Conservation (phyloP, 305 asterid genomes). For the Fraxinus latifolia region DNA sequence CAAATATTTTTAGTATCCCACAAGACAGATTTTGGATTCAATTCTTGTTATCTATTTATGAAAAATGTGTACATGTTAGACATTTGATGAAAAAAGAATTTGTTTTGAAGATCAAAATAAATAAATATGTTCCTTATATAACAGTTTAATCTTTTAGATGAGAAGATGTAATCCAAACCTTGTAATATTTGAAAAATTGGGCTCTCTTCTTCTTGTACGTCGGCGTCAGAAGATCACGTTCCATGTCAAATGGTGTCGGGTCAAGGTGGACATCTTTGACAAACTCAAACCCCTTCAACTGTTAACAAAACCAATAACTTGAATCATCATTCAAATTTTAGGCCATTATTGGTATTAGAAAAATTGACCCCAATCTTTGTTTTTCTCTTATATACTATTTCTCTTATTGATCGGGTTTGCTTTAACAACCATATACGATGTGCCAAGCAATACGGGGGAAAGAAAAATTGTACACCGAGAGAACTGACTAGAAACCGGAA, state of each 20-base stretch:
- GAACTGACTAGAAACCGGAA: background rate
- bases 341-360: background rate
- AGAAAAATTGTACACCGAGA: background rate
- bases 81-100: background rate
- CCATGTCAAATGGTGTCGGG: slow-evolving; percentile 75
- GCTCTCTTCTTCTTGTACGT: slow-evolving; percentile 84
- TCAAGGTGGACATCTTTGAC: slow-evolving; percentile 65
- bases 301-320: slow-evolving; percentile 17
- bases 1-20: background rate
- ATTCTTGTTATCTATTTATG: background rate
- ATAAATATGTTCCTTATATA: background rate
- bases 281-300: slow-evolving; percentile 82
- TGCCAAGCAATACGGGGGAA: background rate
- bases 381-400: background rate
- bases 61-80: background rate
- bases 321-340: background rate
- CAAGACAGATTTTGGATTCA: background rate
- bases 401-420: background rate
- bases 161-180: slow-evolving; percentile 35
- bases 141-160: background rate
- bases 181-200: slow-evolving; percentile 54
- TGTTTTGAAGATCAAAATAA: background rate
- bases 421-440: background rate
- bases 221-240: slow-evolving; percentile 74
- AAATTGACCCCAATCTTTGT: background rate